A percentile compares a stretch with the other conserved stretches of the same genome.
Evolutionary conservation across 768 basidiomycete genomes (phyloP).

Genomic region (Sarcodon sp.): DNA sequence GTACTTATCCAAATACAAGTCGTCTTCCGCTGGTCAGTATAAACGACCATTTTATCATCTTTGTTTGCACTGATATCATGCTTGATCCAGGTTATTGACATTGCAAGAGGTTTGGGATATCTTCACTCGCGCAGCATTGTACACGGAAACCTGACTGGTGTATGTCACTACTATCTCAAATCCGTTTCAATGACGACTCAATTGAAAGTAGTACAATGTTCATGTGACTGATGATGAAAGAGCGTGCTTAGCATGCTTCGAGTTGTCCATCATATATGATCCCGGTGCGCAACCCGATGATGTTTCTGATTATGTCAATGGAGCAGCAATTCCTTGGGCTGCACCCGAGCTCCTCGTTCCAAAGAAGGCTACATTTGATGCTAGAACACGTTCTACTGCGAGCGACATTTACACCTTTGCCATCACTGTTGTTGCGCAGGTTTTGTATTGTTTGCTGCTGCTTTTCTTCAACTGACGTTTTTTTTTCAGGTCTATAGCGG

Average conservation of each 20-base stretch:
- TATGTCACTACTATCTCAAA: not conserved
- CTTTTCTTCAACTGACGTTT: not conserved
- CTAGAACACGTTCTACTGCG: not conserved
- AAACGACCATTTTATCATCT: too few relatives aligned
- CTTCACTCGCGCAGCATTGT: not conserved
- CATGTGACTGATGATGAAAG: not conserved
- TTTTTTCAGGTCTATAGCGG: not conserved
- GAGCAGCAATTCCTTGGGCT: not conserved
- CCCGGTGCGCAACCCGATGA: not conserved
- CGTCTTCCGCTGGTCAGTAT: not conserved
- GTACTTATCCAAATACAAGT: not conserved
- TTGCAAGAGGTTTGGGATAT: not conserved
- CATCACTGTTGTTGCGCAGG: not conserved
- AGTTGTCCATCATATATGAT: not conserved
- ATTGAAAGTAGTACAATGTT: not conserved
- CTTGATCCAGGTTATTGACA: not conserved
- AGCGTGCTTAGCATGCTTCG: not conserved
- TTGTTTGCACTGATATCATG: not conserved
- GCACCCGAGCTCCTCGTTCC: not conserved
- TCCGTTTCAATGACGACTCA: not conserved
- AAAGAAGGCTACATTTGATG: not conserved
- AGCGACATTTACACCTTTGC: not conserved
- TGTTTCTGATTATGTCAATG: not conserved
- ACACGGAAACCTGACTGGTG: constrained; percentile 1
- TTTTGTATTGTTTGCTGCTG: not conserved